Evolutionary conservation across 2,329 filamentous ascomycete genomes (phyloP).

Genomic region (Curvularia sp.): DNA sequence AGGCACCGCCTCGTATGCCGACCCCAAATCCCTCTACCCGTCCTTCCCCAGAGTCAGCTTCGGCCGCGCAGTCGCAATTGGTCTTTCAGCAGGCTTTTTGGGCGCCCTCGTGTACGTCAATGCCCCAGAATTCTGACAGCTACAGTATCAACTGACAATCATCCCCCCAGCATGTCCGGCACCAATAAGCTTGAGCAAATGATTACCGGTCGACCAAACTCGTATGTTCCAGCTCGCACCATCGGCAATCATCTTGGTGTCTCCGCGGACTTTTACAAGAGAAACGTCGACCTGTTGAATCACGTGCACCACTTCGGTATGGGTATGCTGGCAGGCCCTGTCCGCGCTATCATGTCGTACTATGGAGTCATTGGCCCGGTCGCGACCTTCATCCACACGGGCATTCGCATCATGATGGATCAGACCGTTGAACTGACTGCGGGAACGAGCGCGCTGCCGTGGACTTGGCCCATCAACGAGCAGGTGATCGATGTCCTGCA

Average conservation of each 20-base stretch:
- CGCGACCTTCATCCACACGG: constrained; percentile 40
- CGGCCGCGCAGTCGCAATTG: constrained; percentile 30
- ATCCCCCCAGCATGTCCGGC: constrained; percentile 35
- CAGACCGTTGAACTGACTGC: constrained; percentile 41
- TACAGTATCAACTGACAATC: background rate
- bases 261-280: constrained; percentile 15
- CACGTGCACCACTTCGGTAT: constrained; percentile 39
- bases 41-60: constrained; percentile 28
- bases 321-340: constrained; percentile 38
- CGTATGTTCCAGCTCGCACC: constrained; percentile 44
- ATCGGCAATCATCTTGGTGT: constrained; percentile 38
- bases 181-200: constrained; percentile 40
- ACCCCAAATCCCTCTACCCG: constrained; percentile 30
- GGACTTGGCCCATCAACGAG: constrained; percentile 47
- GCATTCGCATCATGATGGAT: constrained; percentile 40
- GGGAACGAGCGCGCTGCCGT: constrained; percentile 40
- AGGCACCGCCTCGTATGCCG: constrained; percentile 7
- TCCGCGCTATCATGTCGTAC: constrained; percentile 40
- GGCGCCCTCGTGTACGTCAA: constrained; percentile 24
- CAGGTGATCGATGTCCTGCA: constrained; percentile 44
- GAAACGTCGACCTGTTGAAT: constrained; percentile 36
- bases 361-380: constrained; percentile 45
- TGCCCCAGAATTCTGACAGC: background rate
- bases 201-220: constrained; percentile 39
- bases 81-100: constrained; percentile 24